Base-by-base conservation (phyloP, 176 grass and related monocot genomes). In the Eleusine indica region DNA sequence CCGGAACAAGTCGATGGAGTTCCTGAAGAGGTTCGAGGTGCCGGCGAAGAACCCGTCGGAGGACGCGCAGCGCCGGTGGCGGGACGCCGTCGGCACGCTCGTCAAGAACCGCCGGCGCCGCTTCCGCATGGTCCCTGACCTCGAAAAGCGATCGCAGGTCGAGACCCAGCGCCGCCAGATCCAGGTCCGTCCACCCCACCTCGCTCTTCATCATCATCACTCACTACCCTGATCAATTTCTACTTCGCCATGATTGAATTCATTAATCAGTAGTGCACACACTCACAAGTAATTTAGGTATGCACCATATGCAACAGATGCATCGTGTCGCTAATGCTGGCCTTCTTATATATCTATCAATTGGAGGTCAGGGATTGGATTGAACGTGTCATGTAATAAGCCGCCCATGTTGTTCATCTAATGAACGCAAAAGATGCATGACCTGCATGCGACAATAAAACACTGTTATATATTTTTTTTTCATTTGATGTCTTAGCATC, bases 111-210 rank as follows among this genome's bases (percentile, higher is more conserved):
- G 73, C 9, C 93, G 96, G 13, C 92, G 95, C 8, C 88, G 96
- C 44, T 98, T 98, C 39, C 93, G 96, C 56, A 95, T 95, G 88
- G 83, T 98, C 30, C 91, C 96, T 17, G 93, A 98, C 62, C 93
- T 98, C 80, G 87, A 89, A 51, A 87, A 92, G 79, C 81, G 96
- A 0, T 93, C 84, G 4, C 62, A 79, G 66, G 89, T 75, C 8
- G 83, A 95, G 83, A 92, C 91, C 18, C 90, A 93, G 85, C 88
- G 89, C 16, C 91, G 76, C 37, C 83, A 98, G 28, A 95, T 94
- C 21, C 96, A 98, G 89, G 93, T 97, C 22, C n/a, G 66, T 54
- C 53, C 46, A 13, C n/a, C 0, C 0, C 42, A 10, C 25, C n/a
- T 0, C 3, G 11, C n/a, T n/a, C 7, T 9, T 39, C 1, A 1